Base-by-base conservation (phyloP, 2,329 filamentous ascomycete species). In the Alternaria angustiovoidea region DNA sequence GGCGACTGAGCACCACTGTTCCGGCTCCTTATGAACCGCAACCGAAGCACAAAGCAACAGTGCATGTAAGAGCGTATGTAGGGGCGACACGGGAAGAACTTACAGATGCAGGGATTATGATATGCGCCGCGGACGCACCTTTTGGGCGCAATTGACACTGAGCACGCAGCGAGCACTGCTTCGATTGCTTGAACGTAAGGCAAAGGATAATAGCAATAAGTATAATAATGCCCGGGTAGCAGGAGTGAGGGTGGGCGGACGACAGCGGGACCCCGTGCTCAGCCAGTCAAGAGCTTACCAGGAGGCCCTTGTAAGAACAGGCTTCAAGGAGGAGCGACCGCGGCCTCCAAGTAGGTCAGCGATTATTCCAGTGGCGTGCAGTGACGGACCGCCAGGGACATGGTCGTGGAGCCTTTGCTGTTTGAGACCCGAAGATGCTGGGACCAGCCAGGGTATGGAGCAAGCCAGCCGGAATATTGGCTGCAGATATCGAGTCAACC, bases 331-430 rank as follows among this genome's bases (percentile, higher is more conserved):
- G 64, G 58, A 67, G 61, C 51, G 58, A 58, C 67, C 47, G 66
- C 67, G 65, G 59, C 66, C 59, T 63, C 54, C 43, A 62, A 59
- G 62, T 62, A 69, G 64, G 58, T 61, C 63, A 70, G 67, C 62
- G 64, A 64, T 64, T 59, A 55, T 62, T 57, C 67, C 61, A 69
- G 65, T 59, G 46, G 58, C 62, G 64, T 61, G 56, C 66, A 69
- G 61, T 61, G 62, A 69, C 67, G 65, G 70, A 69, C 67, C 68
- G 71, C 72, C 72, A 75, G 72, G 70, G 65, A 75, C 73, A 72
- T 74, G 69, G 72, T 71, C 69, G 63, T 74, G 75, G 72, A 74
- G 73, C 73, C 71, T 68, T 71, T 72, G 66, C 68, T 72, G 72
- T 76, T 72, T 75, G 73, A 75, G 75, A 73, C 66, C 68, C 71